Base-by-base conservation (phyloP, 2,329 filamentous ascomycete species). In the Scedosporium minutisporum region DNA sequence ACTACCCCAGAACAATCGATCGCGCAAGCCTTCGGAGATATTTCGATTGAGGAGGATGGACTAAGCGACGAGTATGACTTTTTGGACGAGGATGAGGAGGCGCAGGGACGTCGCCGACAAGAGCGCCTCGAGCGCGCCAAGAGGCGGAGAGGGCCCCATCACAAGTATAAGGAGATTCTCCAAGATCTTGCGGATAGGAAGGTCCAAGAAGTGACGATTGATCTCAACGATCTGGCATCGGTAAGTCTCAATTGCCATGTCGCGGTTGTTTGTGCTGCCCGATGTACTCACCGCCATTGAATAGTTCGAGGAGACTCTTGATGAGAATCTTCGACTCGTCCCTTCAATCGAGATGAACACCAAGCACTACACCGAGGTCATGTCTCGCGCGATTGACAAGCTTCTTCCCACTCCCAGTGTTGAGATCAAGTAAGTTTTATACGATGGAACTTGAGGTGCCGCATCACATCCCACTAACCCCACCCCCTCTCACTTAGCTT, bases 41-140 rank as follows among this genome's bases (percentile, higher is more conserved):
- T 99, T 69, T 89, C 89, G 71, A 89, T 99, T 66, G 89, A 92
- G 73, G 93, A 91, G 71, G 89, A 96, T 76, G 89, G 89, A 68
- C 82, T 90, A 51, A 92, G 88, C 75, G 93, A 96, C 70, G 91
- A 96, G 70, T 91, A 96, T 73, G 92, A 97, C 70, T 90, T 96
- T 71, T 91, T 96, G 86, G 91, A 96, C 72, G 89, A 93, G 69
- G 84, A 86, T 65, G 87, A 90, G 65, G 84, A 85, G 61, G 79
- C 80, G 18, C 78, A 79, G 46, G 78, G 79, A 64, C 77, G 73
- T 65, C 81, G 79, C 23, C 80, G 76, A 61, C 77, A 78, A 66
- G 76, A 82, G 58, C 80, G 76, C 71, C 78, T 78, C 67, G 77
- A 72, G 66, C 77, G 76, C 68, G 77, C 75, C 68, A 78, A 78